Conservation (phyloP, 345 rosid species). For the Boechera stricta region DNA sequence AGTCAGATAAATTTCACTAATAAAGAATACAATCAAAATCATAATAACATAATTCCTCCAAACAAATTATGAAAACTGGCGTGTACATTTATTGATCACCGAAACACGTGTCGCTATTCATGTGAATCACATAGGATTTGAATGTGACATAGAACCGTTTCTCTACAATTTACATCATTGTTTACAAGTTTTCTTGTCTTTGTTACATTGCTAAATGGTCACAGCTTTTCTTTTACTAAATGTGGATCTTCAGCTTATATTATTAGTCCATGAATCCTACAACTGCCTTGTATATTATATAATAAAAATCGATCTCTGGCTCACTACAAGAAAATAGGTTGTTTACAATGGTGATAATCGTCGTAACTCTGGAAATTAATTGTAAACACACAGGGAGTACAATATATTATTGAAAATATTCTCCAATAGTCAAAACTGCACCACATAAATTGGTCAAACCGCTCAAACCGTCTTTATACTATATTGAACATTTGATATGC, state of each 20-base stretch:
- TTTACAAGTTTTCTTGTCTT: background rate
- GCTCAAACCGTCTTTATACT: background rate
- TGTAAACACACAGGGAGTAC: background rate
- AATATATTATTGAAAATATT: too few relatives aligned
- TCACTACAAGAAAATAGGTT: background rate
- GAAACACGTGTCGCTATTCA: conserved; percentile 21
- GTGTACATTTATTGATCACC: conserved; percentile 18
- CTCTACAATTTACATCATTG: background rate
- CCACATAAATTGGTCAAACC: background rate
- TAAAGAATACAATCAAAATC: background rate
- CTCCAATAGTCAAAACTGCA: background rate
- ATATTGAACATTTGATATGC: background rate
- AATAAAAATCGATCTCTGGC: background rate
- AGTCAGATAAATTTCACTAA: background rate
- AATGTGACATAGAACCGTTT: conserved; percentile 19
- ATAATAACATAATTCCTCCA: background rate
- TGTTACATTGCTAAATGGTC: conserved; percentile 6
- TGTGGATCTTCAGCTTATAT: background rate
- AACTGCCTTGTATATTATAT: background rate
- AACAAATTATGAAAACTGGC: conserved; percentile 18
- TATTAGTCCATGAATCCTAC: background rate
- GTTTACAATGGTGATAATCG: background rate
- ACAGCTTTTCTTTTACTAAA: background rate
- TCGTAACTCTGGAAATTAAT: too few relatives aligned
- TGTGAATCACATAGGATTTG: conserved; percentile 21